phyloP scores from a whole-genome alignment of 352 stramenopile genomes.

The Phytophthora pistaciae region DNA sequence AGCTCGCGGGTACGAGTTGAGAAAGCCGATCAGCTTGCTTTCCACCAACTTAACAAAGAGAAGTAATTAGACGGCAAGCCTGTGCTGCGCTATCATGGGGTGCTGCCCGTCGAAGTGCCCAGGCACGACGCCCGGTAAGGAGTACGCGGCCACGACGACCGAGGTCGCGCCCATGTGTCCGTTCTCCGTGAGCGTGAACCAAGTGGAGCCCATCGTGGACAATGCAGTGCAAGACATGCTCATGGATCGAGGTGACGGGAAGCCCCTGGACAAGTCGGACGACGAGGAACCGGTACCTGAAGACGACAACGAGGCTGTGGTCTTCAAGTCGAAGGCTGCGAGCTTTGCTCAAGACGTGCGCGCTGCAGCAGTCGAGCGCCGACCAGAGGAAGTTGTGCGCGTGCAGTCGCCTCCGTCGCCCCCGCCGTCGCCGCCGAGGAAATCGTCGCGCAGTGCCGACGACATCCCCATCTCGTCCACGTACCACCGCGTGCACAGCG shows the following conservation, averaged over 20 bases:
- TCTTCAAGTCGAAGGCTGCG: not conserved
- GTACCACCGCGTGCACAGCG: constrained; percentile 77
- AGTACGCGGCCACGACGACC: constrained; percentile 11
- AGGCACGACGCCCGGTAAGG: constrained; percentile 10
- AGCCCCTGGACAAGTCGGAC: constrained; percentile 39
- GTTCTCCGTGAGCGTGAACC: constrained; percentile 6
- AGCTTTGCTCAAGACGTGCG: not conserved
- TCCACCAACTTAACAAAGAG: not conserved
- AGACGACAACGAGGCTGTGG: constrained; percentile 7
- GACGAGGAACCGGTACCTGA: constrained; percentile 32
- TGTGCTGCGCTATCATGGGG: constrained; percentile 42
- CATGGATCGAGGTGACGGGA: constrained; percentile 47
- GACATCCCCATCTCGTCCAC: constrained; percentile 82
- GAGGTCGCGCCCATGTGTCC: constrained; percentile 13
- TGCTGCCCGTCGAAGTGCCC: constrained; percentile 68
- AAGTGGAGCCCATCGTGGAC: constrained; percentile 3
- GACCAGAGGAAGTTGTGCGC: constrained; percentile 6
- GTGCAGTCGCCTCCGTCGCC: constrained; percentile 12
- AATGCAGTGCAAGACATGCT: constrained; percentile 36
- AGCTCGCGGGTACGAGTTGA: not conserved
- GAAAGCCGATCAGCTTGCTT: not conserved
- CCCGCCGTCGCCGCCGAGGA: constrained; percentile 18
- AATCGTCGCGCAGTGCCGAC: constrained; percentile 45
- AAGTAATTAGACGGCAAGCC: not conserved
- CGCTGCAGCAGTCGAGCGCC: not conserved